Percentiles rank a stretch among this genome's conserved stretches.
These are phyloP conservation scores for Conoideocrella luteorostrata DNA, from an alignment of 2,329 filamentous ascomycete genomes.

Conservation along the genomic window DNA sequence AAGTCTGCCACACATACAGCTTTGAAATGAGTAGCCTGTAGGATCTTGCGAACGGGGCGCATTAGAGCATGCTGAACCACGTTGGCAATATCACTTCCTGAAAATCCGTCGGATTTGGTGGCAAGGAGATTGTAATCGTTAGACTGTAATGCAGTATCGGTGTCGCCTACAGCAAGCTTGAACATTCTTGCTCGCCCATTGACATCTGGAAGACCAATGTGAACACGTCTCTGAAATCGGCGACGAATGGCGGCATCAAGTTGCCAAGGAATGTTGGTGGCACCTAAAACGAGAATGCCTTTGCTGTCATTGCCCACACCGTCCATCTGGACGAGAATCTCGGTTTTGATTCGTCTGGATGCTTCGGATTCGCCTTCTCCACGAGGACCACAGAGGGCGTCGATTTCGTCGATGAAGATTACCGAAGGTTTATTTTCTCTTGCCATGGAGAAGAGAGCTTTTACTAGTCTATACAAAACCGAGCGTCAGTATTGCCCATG, in stretches of 20 bases:
- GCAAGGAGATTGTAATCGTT: conserved; percentile 77
- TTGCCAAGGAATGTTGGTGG: conserved; percentile 98
- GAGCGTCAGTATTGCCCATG: conserved; percentile 14
- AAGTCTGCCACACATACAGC: too few relatives aligned
- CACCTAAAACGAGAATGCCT: conserved; percentile 88
- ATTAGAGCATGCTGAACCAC: conserved; percentile 94
- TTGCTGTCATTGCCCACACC: conserved; percentile 94
- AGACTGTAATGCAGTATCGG: conserved; percentile 73
- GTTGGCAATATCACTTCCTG: conserved; percentile 91
- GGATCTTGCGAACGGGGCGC: conserved; percentile 94
- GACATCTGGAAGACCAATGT: conserved; percentile 85
- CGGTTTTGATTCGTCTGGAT: conserved; percentile 94
- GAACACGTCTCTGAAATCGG: conserved; percentile 91
- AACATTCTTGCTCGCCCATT: conserved; percentile 91
- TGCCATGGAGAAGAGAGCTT: conserved; percentile 95
- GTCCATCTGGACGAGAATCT: conserved; percentile 98
- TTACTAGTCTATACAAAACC: conserved; percentile 63
- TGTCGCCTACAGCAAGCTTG: conserved; percentile 87
- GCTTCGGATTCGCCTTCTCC: conserved; percentile 96
- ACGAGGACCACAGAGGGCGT: conserved; percentile 88
- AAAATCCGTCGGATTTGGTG: conserved; percentile 84
- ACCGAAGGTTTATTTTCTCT: conserved; percentile 97
- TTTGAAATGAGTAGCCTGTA: conserved; percentile 97
- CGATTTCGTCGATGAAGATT: conserved; percentile 98
- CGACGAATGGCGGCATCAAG: conserved; percentile 91